Conservation (phyloP, 1,284 basidiomycete species). For the Exsudoporus floridanus region DNA sequence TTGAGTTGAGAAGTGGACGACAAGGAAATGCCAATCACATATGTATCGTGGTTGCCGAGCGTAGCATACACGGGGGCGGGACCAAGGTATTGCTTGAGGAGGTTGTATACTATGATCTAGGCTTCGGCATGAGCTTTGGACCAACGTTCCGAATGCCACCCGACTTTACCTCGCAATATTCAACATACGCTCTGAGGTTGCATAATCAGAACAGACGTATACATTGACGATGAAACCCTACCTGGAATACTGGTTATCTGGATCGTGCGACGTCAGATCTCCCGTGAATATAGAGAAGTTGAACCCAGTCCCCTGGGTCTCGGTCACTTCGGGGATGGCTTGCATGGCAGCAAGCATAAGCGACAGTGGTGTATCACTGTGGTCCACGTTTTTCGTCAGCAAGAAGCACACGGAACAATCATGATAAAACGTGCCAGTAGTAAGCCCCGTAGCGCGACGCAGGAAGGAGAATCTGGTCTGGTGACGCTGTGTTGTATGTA, state of each 20-base stretch:
- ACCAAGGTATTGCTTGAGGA: constrained; percentile 58
- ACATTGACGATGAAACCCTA: constrained; percentile 17
- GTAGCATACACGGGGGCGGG: constrained; percentile 67
- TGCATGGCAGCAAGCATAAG: constrained; percentile 61
- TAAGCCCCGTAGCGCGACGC: constrained; percentile 69
- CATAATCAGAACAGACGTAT: not conserved
- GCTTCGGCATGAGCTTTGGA: not conserved
- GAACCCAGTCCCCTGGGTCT: constrained; percentile 58
- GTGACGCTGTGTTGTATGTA: constrained; percentile 49
- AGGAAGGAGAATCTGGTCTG: constrained; percentile 48
- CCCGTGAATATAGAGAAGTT: constrained; percentile 73
- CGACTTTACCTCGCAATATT: constrained; percentile 52
- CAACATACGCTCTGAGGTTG: constrained; percentile 41
- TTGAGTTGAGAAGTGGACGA: not conserved
- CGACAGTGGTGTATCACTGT: constrained; percentile 66
- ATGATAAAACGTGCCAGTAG: constrained; percentile 43
- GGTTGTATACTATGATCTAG: constrained; percentile 59
- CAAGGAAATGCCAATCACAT: constrained; percentile 40
- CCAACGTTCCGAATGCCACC: not conserved
- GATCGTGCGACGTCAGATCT: constrained; percentile 72
- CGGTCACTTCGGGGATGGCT: constrained; percentile 66
- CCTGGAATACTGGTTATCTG: constrained; percentile 65
- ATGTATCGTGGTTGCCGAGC: constrained; percentile 73
- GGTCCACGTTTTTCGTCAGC: not conserved
- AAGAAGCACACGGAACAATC: not conserved